Conservation (phyloP, 768 basidiomycete genomes). For the Steccherinum ochraceum region DNA sequence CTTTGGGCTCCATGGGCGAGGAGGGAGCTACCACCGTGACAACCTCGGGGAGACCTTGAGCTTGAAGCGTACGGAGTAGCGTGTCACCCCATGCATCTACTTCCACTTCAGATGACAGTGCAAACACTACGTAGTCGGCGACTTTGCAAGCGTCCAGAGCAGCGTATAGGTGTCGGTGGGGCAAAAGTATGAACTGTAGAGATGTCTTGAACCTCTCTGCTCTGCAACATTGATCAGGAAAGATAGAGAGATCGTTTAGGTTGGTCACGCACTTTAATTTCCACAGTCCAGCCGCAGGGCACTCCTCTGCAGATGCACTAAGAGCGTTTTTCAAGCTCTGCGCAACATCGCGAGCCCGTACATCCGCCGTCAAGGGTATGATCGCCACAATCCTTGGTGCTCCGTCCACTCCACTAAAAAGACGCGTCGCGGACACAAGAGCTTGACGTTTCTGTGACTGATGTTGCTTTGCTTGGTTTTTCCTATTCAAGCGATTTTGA, state of each 20-base stretch:
- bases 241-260: background rate
- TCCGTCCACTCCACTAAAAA: constrained; percentile 74
- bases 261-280: constrained; percentile 50
- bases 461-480: constrained; percentile 80
- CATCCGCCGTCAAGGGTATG: constrained; percentile 72
- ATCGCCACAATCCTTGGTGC: constrained; percentile 85
- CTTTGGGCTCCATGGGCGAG: constrained; percentile 49
- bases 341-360: constrained; percentile 46
- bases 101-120: constrained; percentile 75
- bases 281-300: constrained; percentile 52
- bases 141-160: constrained; percentile 81
- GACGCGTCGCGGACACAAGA: constrained; percentile 62
- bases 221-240: constrained; percentile 31
- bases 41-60: constrained; percentile 84
- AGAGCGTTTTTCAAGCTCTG: constrained; percentile 53
- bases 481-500: constrained; percentile 71
- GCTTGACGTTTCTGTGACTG: constrained; percentile 67
- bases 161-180: constrained; percentile 64
- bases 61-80: constrained; percentile 79
- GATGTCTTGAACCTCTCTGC: constrained; percentile 88
- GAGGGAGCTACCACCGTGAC: constrained; percentile 63
- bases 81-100: constrained; percentile 85
- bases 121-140: constrained; percentile 86
- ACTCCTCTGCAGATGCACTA: constrained; percentile 47
- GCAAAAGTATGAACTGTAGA: constrained; percentile 78